A percentile compares a stretch with the other conserved stretches of the same genome.
Conservation (phyloP, 2,329 filamentous ascomycete species). For the Cladosporium sp. region DNA sequence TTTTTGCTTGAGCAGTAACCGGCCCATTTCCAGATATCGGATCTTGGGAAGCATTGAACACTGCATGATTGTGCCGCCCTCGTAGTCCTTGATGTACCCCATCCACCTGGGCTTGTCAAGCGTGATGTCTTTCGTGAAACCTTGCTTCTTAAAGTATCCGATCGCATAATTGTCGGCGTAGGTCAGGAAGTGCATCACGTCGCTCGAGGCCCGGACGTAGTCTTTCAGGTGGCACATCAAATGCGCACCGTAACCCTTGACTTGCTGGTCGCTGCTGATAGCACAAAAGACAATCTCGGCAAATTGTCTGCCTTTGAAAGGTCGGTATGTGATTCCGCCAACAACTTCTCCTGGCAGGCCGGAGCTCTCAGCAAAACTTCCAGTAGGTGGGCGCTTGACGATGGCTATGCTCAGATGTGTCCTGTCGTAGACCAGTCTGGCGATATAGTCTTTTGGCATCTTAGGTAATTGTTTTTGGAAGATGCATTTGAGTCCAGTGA, state of each 20-base stretch:
- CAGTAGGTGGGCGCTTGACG: constrained; percentile 78
- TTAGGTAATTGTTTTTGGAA: constrained; percentile 98
- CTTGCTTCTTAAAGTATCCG: constrained; percentile 98
- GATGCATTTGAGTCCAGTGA: constrained; percentile 94
- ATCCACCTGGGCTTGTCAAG: constrained; percentile 90
- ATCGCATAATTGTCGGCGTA: constrained; percentile 99
- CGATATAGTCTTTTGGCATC: constrained; percentile 99
- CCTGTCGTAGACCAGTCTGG: constrained; percentile 92
- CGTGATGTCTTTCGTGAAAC: constrained; percentile 97
- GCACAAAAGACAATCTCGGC: constrained; percentile 99
- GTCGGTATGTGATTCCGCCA: constrained; percentile 92
- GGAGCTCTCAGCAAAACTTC: constrained; percentile 26
- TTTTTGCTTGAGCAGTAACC: constrained; percentile 96
- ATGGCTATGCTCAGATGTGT: constrained; percentile 96
- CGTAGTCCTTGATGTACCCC: constrained; percentile 99
- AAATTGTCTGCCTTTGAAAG: constrained; percentile 86
- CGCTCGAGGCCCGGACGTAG: constrained; percentile 93
- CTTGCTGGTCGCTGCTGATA: constrained; percentile 95
- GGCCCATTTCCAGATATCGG: constrained; percentile 85
- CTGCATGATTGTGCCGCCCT: constrained; percentile 98
- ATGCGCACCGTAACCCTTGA: constrained; percentile 97
- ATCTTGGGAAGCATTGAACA: constrained; percentile 95
- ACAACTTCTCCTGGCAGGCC: constrained; percentile 32
- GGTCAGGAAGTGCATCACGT: constrained; percentile 97
- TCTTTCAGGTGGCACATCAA: constrained; percentile 97